These are phyloP conservation scores for Zygosaccharomyces siamensis DNA, from an alignment of 805 yeast species.

Conservation along the genomic window DNA sequence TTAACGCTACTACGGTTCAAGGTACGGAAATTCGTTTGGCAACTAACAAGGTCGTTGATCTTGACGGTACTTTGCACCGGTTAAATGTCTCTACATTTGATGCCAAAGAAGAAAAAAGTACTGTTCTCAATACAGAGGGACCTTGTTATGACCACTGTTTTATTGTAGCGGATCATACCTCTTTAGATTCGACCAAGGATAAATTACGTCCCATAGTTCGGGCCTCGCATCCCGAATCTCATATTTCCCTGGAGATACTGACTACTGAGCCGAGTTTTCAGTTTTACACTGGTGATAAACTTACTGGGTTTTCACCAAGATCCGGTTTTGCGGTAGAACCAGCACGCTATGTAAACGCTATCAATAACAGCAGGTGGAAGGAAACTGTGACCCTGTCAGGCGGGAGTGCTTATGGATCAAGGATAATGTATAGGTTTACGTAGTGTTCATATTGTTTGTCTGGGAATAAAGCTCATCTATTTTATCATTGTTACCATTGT, in stretches of 20 bases:
- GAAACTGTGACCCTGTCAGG: constrained; percentile 44
- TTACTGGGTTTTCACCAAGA: constrained; percentile 37
- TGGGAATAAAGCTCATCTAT: too few relatives aligned
- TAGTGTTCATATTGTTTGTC: not conserved
- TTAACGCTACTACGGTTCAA: constrained; percentile 28
- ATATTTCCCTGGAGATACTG: constrained; percentile 39
- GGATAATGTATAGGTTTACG: constrained; percentile 27
- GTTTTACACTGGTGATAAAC: constrained; percentile 56
- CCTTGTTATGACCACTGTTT: constrained; percentile 46
- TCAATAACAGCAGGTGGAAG: constrained; percentile 44
- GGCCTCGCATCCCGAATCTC: constrained; percentile 44
- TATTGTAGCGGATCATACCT: constrained; percentile 33
- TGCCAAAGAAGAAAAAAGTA: constrained; percentile 23
- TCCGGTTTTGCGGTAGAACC: constrained; percentile 63
- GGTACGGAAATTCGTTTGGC: constrained; percentile 39
- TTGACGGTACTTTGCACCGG: constrained; percentile 45
- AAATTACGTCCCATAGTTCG: constrained; percentile 37
- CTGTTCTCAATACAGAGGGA: constrained; percentile 29
- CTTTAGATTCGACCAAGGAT: constrained; percentile 45
- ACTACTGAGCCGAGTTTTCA: constrained; percentile 67
- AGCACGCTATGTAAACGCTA: constrained; percentile 53
- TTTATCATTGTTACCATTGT: too few relatives aligned
- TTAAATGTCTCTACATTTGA: constrained; percentile 34
- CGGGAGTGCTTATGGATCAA: constrained; percentile 52
- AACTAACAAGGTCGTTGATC: constrained; percentile 41